phyloP scores from a whole-genome alignment of 2,329 filamentous ascomycete genomes.

The Fusarium poae region DNA sequence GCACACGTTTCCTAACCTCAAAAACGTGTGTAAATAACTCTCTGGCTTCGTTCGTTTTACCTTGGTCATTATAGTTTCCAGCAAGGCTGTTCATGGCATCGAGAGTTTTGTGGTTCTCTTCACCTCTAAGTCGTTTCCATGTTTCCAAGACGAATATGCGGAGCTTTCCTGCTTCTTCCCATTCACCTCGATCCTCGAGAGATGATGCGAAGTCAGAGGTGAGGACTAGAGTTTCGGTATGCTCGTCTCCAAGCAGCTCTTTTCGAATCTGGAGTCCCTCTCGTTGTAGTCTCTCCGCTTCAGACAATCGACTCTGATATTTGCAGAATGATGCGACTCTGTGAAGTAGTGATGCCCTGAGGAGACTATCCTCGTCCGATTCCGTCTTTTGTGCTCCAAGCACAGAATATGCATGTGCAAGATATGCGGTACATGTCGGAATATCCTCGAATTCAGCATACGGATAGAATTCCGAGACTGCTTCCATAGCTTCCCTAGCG shows the following conservation, averaged over 20 bases:
- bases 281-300: conserved; percentile 7
- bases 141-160: neutral
- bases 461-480: conserved; percentile 43
- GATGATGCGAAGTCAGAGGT: conserved; percentile 13
- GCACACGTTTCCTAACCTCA: neutral
- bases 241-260: conserved; percentile 7
- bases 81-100: neutral
- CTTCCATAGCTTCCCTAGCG: conserved; percentile 36
- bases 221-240: neutral
- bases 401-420: conserved; percentile 46
- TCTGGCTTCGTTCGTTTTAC: neutral
- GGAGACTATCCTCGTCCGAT: conserved; percentile 17
- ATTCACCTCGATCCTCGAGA: neutral
- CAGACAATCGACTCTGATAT: neutral
- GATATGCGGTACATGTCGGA: conserved; percentile 37
- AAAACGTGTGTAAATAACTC: neutral
- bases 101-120: conserved; percentile 8
- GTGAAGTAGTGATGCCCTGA: conserved; percentile 28
- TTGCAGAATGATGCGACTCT: conserved; percentile 3
- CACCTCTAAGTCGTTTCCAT: neutral
- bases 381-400: conserved; percentile 20
- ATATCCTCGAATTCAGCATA: conserved; percentile 28
- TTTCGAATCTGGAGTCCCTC: accelerated
- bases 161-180: conserved; percentile 33
- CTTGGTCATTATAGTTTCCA: neutral